Percentiles rank a stretch among this genome's conserved stretches.
phyloP scores from a whole-genome alignment of 306 rosid genomes.

The Vigna reflexopilosa region DNA sequence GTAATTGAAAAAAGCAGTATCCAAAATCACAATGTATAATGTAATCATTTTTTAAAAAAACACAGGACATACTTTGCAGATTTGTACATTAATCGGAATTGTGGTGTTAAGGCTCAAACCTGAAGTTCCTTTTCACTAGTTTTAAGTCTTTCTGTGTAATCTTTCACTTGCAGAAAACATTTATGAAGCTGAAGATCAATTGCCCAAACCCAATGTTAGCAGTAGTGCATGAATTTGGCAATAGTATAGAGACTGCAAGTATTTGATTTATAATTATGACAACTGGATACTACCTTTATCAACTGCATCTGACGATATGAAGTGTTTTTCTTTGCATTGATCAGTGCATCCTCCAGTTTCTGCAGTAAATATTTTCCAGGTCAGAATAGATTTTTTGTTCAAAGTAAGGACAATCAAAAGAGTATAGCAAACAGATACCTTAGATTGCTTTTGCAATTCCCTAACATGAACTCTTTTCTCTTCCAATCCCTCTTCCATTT shows the following conservation, averaged over 20 bases:
- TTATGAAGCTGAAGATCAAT: slow-evolving; percentile 73
- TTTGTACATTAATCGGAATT: slow-evolving; percentile 30
- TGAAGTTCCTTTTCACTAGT: slow-evolving; percentile 80
- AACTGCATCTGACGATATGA: slow-evolving; percentile 68
- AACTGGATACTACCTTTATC: slow-evolving; percentile 66
- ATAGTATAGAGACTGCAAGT: slow-evolving; percentile 13
- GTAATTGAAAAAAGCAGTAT: slow-evolving; percentile 7
- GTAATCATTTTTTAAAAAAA: not conserved
- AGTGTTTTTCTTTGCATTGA: slow-evolving; percentile 75
- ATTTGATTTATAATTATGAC: slow-evolving; percentile 7
- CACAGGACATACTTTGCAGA: slow-evolving; percentile 35
- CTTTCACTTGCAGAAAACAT: slow-evolving; percentile 67
- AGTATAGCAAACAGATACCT: slow-evolving; percentile 51
- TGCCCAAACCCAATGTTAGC: slow-evolving; percentile 40
- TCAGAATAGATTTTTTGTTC: slow-evolving; percentile 38
- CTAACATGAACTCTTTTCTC: slow-evolving; percentile 51
- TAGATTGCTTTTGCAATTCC: slow-evolving; percentile 75
- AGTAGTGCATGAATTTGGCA: slow-evolving; percentile 38
- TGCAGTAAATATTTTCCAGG: slow-evolving; percentile 51
- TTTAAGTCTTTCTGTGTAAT: slow-evolving; percentile 66
- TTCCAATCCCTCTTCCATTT: slow-evolving; percentile 58
- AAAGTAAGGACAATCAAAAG: slow-evolving; percentile 2
- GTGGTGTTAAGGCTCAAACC: slow-evolving; percentile 57
- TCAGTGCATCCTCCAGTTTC: slow-evolving; percentile 91
- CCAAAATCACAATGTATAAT: slow-evolving; percentile 8